Evolutionary conservation across 352 stramenopile genomes (phyloP).

Genomic region (Phytopythium oedochilum): DNA sequence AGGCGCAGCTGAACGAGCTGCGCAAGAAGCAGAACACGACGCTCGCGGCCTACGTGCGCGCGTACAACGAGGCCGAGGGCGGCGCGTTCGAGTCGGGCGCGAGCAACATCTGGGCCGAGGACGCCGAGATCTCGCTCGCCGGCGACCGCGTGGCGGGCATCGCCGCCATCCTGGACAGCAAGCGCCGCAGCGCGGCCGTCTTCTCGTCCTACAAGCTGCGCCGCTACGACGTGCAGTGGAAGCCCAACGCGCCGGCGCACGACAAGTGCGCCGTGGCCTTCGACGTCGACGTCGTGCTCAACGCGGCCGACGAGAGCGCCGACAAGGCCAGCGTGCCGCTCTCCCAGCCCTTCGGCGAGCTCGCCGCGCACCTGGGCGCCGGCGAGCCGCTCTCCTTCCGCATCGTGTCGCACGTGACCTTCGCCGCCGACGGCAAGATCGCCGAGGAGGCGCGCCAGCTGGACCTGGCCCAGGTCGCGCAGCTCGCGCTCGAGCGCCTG

Average conservation of each 20-base stretch:
- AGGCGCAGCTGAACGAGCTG: conserved; percentile 65
- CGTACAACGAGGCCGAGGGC: conserved; percentile 60
- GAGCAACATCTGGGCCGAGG: conserved; percentile 48
- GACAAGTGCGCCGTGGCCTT: conserved; percentile 78
- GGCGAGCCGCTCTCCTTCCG: conserved; percentile 60
- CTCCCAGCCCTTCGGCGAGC: conserved; percentile 57
- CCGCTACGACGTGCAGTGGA: conserved; percentile 80
- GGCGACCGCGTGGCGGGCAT: conserved; percentile 43
- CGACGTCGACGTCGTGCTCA: conserved; percentile 57
- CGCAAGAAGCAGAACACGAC: conserved; percentile 82
- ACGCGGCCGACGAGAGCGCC: conserved; percentile 39
- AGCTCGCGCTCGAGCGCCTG: conserved; percentile 46
- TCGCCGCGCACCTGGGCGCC: conserved; percentile 41
- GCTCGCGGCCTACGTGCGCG: conserved; percentile 59
- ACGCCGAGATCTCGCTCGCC: conserved; percentile 70
- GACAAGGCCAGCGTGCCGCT: conserved; percentile 34
- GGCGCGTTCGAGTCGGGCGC: conserved; percentile 50
- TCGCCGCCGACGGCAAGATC: conserved; percentile 66
- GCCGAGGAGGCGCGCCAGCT: conserved; percentile 74
- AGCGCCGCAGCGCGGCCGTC: conserved; percentile 47
- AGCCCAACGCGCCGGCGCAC: conserved; percentile 27
- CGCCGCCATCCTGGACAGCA: conserved; percentile 56
- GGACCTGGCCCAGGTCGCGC: conserved; percentile 56
- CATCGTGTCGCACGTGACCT: conserved; percentile 76
- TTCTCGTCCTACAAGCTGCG: conserved; percentile 82